phyloP scores from a whole-genome alignment of 306 rosid genomes.

The Gleditsia sinensis region DNA sequence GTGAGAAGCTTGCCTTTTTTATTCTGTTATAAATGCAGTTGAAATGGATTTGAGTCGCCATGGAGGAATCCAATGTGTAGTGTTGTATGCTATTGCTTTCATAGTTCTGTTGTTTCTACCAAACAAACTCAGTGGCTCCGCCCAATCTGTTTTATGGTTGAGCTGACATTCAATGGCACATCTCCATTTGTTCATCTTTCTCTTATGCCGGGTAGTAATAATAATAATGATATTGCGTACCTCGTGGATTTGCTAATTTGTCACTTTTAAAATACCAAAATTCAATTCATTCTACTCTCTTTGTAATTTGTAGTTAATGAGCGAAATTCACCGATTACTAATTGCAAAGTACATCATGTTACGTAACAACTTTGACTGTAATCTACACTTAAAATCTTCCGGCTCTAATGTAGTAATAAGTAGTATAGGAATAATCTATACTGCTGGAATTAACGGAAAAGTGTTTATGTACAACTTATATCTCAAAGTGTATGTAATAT shows the following conservation, averaged over 20 bases:
- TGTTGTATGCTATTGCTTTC: slow-evolving; percentile 30
- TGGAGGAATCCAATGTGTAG: slow-evolving; percentile 49
- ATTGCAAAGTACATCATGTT: no score
- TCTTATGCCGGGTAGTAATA: slow-evolving; percentile 21
- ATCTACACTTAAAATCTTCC: no score
- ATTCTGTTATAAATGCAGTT: slow-evolving; percentile 24
- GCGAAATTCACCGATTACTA: neutral
- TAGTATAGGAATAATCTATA: no score
- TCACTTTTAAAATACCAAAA: slow-evolving; percentile 31
- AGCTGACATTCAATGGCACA: slow-evolving; percentile 29
- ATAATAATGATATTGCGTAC: slow-evolving; percentile 39
- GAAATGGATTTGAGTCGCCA: slow-evolving; percentile 39
- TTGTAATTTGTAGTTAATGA: slow-evolving; percentile 7
- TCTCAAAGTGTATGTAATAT: no score
- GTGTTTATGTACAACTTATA: no score
- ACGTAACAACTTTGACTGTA: no score
- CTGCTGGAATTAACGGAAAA: no score
- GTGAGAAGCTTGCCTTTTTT: neutral
- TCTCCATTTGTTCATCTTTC: neutral
- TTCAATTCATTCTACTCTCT: no score
- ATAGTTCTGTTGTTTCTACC: slow-evolving; percentile 32
- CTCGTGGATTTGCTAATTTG: slow-evolving; percentile 42
- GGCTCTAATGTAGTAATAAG: no score
- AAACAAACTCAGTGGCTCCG: slow-evolving; percentile 27
- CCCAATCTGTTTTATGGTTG: slow-evolving; percentile 34